Conservation (phyloP, 768 basidiomycete species). For the Daedaleopsis nitida region DNA sequence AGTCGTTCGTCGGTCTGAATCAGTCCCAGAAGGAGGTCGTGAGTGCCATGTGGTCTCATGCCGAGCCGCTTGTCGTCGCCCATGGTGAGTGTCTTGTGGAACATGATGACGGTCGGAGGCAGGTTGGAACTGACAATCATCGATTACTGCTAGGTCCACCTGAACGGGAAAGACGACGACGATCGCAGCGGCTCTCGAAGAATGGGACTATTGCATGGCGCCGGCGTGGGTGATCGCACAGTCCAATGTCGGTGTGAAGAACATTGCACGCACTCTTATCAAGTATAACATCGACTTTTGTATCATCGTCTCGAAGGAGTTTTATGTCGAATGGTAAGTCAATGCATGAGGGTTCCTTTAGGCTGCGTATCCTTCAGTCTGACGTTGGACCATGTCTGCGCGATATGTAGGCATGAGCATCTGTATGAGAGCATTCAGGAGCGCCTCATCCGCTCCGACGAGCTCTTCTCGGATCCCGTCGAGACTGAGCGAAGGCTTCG, state of each 20-base stretch:
- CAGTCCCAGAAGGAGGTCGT: conserved; percentile 41
- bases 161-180: conserved; percentile 56
- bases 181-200: conserved; percentile 44
- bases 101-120: background rate
- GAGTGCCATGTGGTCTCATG: conserved; percentile 35
- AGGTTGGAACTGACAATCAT: background rate
- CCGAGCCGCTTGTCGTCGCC: conserved; percentile 35
- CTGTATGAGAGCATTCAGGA: conserved; percentile 36
- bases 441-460: conserved; percentile 44
- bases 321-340: conserved; percentile 31
- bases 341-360: background rate
- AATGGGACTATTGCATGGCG: conserved; percentile 36
- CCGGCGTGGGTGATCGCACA: conserved; percentile 74
- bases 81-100: conserved; percentile 36
- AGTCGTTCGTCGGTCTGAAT: conserved; percentile 31
- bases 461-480: conserved; percentile 33
- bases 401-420: conserved; percentile 49
- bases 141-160: conserved; percentile 41
- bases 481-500: conserved; percentile 33
- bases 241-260: conserved; percentile 84
- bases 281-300: conserved; percentile 58
- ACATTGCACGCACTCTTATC: conserved; percentile 74
- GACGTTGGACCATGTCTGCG: too few relatives aligned
- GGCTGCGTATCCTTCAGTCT: background rate
- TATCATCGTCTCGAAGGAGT: conserved; percentile 40